Evolutionary conservation across 1,284 basidiomycete genomes (phyloP).

Genomic region (Tylopilus sp.): DNA sequence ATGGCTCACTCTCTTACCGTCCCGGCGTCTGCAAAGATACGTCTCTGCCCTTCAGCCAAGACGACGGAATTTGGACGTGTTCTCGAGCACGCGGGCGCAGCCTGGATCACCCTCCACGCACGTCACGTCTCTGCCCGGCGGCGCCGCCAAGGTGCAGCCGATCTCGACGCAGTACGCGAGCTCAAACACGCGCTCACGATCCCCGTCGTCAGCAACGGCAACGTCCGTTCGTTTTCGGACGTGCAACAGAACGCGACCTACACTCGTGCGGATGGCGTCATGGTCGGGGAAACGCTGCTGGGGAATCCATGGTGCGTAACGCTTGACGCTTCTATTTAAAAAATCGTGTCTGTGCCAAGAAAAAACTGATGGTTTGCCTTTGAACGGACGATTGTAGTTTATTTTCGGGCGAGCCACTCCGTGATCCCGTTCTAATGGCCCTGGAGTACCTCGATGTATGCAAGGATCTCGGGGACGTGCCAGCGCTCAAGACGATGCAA

Average conservation of each 20-base stretch:
- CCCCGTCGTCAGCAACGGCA: constrained; percentile 73
- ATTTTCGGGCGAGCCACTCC: constrained; percentile 45
- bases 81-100: constrained; percentile 58
- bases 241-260: constrained; percentile 47
- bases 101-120: constrained; percentile 68
- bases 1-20: constrained; percentile 56
- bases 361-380: background rate
- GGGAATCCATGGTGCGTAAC: constrained; percentile 61
- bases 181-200: constrained; percentile 50
- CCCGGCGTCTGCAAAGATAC: constrained; percentile 64
- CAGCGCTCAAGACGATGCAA: constrained; percentile 46
- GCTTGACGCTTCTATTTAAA: background rate
- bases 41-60: constrained; percentile 45
- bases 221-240: constrained; percentile 60
- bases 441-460: constrained; percentile 62
- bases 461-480: constrained; percentile 44
- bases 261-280: constrained; percentile 69
- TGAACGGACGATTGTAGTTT: constrained; percentile 35
- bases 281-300: constrained; percentile 73
- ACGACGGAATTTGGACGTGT: constrained; percentile 55
- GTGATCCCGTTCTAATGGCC: constrained; percentile 60
- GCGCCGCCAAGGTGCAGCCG: constrained; percentile 64
- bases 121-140: constrained; percentile 64
- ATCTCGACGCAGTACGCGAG: constrained; percentile 53
- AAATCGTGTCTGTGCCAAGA: background rate